These are phyloP conservation scores for Pleomassaria siparia DNA, from an alignment of 2,329 filamentous ascomycete species.

Conservation along the genomic window DNA sequence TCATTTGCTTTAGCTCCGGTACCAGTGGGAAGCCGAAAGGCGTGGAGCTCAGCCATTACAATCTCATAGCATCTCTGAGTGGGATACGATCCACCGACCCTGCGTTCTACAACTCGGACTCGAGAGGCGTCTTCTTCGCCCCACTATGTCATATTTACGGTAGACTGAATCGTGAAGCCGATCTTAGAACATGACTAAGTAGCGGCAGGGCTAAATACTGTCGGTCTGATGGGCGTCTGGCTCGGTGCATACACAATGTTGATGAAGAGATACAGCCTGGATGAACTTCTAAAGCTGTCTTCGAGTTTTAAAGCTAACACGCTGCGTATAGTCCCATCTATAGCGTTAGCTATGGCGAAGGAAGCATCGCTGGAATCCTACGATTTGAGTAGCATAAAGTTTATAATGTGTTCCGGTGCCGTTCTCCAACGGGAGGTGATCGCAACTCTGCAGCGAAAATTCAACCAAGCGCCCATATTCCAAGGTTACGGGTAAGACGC, in stretches of 20 bases:
- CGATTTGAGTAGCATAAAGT: slow-evolving; percentile 15
- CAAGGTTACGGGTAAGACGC: slow-evolving; percentile 19
- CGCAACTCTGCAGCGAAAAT: slow-evolving; percentile 10
- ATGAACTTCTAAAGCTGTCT: slow-evolving; percentile 12
- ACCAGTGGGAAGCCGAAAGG: slow-evolving; percentile 27
- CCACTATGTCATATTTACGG: slow-evolving; percentile 24
- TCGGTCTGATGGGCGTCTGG: slow-evolving; percentile 17
- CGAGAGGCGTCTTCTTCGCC: slow-evolving; percentile 23
- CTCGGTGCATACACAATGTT: slow-evolving; percentile 17
- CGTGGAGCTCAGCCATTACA: slow-evolving; percentile 22
- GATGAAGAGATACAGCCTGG: slow-evolving; percentile 16
- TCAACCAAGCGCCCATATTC: slow-evolving; percentile 15
- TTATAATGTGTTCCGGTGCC: slow-evolving; percentile 25
- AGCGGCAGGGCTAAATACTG: slow-evolving; percentile 12
- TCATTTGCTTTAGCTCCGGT: slow-evolving; percentile 24
- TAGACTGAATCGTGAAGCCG: not conserved
- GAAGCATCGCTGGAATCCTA: slow-evolving; percentile 13
- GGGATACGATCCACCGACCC: slow-evolving; percentile 17
- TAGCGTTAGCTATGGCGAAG: slow-evolving; percentile 21
- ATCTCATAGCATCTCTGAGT: slow-evolving; percentile 18
- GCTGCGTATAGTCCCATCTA: slow-evolving; percentile 23
- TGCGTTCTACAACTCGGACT: slow-evolving; percentile 9
- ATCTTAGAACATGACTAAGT: not conserved
- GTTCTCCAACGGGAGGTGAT: slow-evolving; percentile 15
- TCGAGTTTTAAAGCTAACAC: slow-evolving; percentile 10